These are phyloP conservation scores for Corylus avellana DNA, from an alignment of 306 rosid genomes.

Conservation along the genomic window DNA sequence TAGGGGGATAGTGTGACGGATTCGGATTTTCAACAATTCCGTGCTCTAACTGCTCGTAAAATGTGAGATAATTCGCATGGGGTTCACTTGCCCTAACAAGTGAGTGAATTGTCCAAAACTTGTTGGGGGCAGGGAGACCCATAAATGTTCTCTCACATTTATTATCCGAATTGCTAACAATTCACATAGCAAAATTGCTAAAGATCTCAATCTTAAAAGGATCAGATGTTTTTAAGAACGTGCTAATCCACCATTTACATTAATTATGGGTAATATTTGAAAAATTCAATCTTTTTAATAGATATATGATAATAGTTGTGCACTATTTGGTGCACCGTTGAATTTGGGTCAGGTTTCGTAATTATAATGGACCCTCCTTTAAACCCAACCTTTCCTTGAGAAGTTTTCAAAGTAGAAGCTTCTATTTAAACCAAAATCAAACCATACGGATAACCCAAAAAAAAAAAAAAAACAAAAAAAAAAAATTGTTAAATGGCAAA, in stretches of 20 bases:
- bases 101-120: too few species aligned
- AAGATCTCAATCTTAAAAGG: too few species aligned
- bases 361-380: not conserved
- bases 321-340: not conserved
- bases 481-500: too few species aligned
- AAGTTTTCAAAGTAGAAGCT: slow-evolving; percentile 4
- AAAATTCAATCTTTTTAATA: not conserved
- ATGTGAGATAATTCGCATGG: too few species aligned
- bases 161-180: too few species aligned
- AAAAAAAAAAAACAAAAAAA: not conserved
- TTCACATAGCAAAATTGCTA: too few species aligned
- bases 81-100: too few species aligned
- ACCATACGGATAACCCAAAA: not conserved
- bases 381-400: not conserved
- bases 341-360: not conserved
- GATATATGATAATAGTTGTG: not conserved
- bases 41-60: too few species aligned
- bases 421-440: not conserved
- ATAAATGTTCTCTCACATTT: too few species aligned
- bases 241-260: not conserved
- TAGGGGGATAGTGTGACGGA: not conserved
- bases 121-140: too few species aligned
- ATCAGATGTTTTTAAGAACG: not conserved
- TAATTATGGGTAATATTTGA: not conserved
- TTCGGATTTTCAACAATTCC: too few species aligned